A percentile compares a stretch with the other conserved stretches of the same genome.
phyloP scores from a whole-genome alignment of 78 protist genomes.

The Pigoraptor vietnamica region DNA sequence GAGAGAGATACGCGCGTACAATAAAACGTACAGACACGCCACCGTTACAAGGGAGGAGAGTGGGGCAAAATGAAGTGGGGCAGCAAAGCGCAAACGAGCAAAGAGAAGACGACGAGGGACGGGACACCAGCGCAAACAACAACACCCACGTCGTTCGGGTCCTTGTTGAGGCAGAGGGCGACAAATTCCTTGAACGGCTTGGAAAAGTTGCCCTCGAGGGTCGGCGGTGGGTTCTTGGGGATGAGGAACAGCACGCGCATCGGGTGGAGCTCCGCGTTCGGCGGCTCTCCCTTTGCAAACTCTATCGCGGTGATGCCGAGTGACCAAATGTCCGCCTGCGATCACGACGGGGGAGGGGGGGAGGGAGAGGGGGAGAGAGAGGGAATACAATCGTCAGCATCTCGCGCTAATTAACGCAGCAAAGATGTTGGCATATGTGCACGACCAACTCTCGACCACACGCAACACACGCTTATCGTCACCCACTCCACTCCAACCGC shows the following conservation, averaged over 20 bases:
- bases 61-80: no score
- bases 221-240: slow-evolving; percentile 83
- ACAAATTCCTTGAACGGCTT: slow-evolving; percentile 80
- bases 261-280: slow-evolving; percentile 85
- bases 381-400: not conserved
- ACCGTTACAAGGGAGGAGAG: no score
- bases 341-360: not conserved
- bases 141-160: slow-evolving; percentile 34
- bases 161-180: slow-evolving; percentile 78
- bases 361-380: not conserved
- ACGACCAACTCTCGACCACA: not conserved
- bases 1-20: not conserved
- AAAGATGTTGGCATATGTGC: not conserved
- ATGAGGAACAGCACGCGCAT: slow-evolving; percentile 90
- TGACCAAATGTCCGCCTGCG: slow-evolving; percentile 96
- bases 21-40: not conserved
- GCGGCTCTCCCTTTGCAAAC: slow-evolving; percentile 92
- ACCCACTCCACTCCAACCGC: no score
- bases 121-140: not conserved
- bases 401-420: not conserved
- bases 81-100: no score
- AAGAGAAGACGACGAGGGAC: no score
- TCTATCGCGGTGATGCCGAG: slow-evolving; percentile 98
- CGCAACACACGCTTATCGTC: not conserved
- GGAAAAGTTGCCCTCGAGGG: slow-evolving; percentile 62